phyloP scores from a whole-genome alignment of 164 flowering plant species.

The Macadamia integrifolia region DNA sequence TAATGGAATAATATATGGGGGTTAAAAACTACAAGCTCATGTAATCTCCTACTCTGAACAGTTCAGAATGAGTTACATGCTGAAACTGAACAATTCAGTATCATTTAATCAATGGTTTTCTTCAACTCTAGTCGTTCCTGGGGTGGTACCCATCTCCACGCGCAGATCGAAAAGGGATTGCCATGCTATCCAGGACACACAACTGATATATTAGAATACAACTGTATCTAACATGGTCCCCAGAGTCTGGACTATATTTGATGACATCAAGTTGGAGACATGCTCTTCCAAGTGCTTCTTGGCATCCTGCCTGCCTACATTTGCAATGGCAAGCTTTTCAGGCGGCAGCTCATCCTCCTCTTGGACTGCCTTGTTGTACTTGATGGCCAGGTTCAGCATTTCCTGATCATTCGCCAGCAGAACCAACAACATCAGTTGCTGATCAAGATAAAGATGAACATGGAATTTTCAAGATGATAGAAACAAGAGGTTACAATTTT shows the following conservation, averaged over 20 bases:
- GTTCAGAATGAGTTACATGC: too few relatives aligned
- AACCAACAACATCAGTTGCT: background rate
- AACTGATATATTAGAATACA: constrained; percentile 41
- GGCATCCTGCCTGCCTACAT: constrained; percentile 89
- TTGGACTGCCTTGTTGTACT: constrained; percentile 75
- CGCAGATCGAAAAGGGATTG: too few relatives aligned
- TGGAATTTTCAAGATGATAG: background rate
- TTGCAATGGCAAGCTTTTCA: constrained; percentile 88
- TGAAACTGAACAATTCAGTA: too few relatives aligned
- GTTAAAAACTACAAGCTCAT: too few relatives aligned
- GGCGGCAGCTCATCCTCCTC: constrained; percentile 60
- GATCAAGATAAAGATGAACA: background rate
- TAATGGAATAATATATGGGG: too few relatives aligned
- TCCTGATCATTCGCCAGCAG: constrained; percentile 44
- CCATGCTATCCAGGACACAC: too few relatives aligned
- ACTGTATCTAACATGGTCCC: constrained; percentile 95
- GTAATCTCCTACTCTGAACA: too few relatives aligned
- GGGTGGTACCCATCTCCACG: too few relatives aligned
- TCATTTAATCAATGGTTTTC: too few relatives aligned
- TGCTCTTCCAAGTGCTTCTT: constrained; percentile 35
- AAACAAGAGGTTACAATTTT: too few relatives aligned
- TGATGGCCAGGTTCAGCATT: constrained; percentile 72
- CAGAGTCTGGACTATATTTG: constrained; percentile 80
- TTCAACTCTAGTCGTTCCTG: too few relatives aligned
- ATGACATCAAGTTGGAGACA: constrained; percentile 69